A percentile compares a stretch with the other conserved stretches of the same genome.
Evolutionary conservation across 2,329 filamentous ascomycete genomes (phyloP).

Genomic region (Ophiosphaerella korrae): DNA sequence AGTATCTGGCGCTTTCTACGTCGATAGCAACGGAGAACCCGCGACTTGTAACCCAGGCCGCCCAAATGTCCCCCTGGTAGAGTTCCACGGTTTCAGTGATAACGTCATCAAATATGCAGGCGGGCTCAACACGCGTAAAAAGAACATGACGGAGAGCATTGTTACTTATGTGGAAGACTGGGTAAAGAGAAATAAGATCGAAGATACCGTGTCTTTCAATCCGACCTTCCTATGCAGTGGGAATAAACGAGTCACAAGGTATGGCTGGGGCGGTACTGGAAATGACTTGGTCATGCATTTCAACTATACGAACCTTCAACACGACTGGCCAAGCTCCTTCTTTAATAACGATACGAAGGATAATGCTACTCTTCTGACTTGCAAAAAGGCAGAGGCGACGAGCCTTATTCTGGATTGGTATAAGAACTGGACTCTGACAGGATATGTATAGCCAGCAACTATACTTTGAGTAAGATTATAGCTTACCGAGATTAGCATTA

Average conservation of each 20-base stretch:
- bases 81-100: slow-evolving; percentile 53
- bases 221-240: slow-evolving; percentile 34
- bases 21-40: slow-evolving; percentile 25
- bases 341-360: slow-evolving; percentile 31
- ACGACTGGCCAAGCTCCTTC: slow-evolving; percentile 49
- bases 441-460: not conserved
- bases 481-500: not conserved
- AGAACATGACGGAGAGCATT: slow-evolving; percentile 25
- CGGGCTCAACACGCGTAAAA: slow-evolving; percentile 29
- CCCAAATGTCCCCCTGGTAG: slow-evolving; percentile 48
- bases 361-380: slow-evolving; percentile 26
- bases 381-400: slow-evolving; percentile 37
- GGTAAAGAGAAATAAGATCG: slow-evolving; percentile 44
- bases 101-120: slow-evolving; percentile 49
- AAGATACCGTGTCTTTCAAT: slow-evolving; percentile 29
- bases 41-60: slow-evolving; percentile 34
- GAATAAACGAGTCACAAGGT: slow-evolving; percentile 32
- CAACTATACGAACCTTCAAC: slow-evolving; percentile 44
- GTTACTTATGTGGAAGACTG: slow-evolving; percentile 45
- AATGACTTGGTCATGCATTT: slow-evolving; percentile 47
- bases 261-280: slow-evolving; percentile 17
- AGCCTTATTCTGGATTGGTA: slow-evolving; percentile 42
- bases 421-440: slow-evolving; percentile 29
- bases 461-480: not conserved
- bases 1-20: slow-evolving; percentile 55